A percentile compares a stretch with the other conserved stretches of the same genome.
These are phyloP conservation scores for Fonsecaea nubica DNA, from an alignment of 2,329 filamentous ascomycete species.

Conservation along the genomic window DNA sequence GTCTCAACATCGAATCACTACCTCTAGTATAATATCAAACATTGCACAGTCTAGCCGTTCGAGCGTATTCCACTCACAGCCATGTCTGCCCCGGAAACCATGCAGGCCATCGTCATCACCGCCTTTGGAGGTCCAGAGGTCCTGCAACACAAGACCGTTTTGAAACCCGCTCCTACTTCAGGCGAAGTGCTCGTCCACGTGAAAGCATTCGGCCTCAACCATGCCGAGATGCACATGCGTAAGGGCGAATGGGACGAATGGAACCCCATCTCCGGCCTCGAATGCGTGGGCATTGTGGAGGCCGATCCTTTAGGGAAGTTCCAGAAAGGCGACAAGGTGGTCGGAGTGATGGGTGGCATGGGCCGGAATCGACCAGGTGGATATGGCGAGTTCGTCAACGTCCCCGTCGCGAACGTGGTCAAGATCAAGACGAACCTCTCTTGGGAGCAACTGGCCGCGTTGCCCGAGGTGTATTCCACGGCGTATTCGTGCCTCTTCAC, in stretches of 20 bases:
- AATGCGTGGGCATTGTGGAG: conserved; percentile 53
- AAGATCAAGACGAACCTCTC: conserved; percentile 41
- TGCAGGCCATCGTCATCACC: conserved; percentile 47
- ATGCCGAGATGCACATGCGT: conserved; percentile 57
- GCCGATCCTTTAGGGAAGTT: conserved; percentile 47
- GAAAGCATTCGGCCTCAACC: conserved; percentile 54
- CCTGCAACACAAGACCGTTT: conserved; percentile 40
- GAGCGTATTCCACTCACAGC: background rate
- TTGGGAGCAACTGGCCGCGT: conserved; percentile 51
- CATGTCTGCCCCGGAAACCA: conserved; percentile 32
- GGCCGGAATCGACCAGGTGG: conserved; percentile 49
- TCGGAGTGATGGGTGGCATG: conserved; percentile 53
- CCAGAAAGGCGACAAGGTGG: conserved; percentile 45
- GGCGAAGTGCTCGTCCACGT: conserved; percentile 47
- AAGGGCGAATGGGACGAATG: conserved; percentile 46
- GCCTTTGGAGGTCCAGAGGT: conserved; percentile 45
- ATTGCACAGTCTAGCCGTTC: background rate
- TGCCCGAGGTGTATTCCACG: conserved; percentile 52
- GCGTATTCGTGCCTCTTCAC: conserved; percentile 51
- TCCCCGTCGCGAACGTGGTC: conserved; percentile 47
- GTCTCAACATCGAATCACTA: background rate
- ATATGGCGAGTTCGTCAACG: conserved; percentile 51
- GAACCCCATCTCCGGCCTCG: conserved; percentile 42
- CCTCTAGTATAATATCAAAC: background rate
- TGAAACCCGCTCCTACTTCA: conserved; percentile 41